phyloP scores from a whole-genome alignment of 2,329 filamentous ascomycete species.

The Fusarium caatingaense region DNA sequence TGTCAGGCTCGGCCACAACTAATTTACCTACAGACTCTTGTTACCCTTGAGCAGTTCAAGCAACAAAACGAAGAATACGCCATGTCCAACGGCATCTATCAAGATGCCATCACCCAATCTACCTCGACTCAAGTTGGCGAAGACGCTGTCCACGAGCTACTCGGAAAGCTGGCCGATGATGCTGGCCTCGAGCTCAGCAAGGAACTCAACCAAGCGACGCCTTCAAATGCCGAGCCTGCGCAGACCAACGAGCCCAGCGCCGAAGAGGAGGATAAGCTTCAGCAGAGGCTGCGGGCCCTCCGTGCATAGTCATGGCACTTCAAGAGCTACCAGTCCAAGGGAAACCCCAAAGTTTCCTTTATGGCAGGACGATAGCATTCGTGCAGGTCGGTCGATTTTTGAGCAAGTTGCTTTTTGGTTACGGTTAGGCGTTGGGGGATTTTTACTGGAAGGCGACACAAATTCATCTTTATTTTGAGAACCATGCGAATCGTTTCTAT shows the following conservation, averaged over 20 bases:
- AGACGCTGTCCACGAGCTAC: slow-evolving; percentile 87
- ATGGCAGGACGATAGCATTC: background rate
- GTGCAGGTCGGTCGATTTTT: slow-evolving; percentile 7
- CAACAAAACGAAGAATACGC: slow-evolving; percentile 72
- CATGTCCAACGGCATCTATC: slow-evolving; percentile 79
- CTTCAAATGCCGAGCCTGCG: slow-evolving; percentile 68
- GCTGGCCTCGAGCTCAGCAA: slow-evolving; percentile 84
- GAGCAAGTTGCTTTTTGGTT: slow-evolving; percentile 26
- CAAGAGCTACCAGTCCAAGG: background rate
- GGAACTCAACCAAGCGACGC: slow-evolving; percentile 72
- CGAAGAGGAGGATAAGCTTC: slow-evolving; percentile 81
- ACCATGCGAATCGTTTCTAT: slow-evolving; percentile 15
- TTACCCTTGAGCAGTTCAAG: slow-evolving; percentile 71
- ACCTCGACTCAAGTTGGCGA: slow-evolving; percentile 79
- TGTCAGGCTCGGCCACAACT: background rate
- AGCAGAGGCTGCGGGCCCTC: slow-evolving; percentile 68
- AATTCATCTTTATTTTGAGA: slow-evolving; percentile 24
- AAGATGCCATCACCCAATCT: slow-evolving; percentile 83
- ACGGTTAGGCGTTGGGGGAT: slow-evolving; percentile 41
- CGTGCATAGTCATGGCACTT: slow-evolving; percentile 55
- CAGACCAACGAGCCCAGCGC: slow-evolving; percentile 75
- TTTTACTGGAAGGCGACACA: slow-evolving; percentile 26
- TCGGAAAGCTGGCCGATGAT: slow-evolving; percentile 88
- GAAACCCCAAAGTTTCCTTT: background rate
- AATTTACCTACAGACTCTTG: slow-evolving; percentile 60